These are phyloP conservation scores for Flueggea neowawraea DNA, from an alignment of 441 rosid genomes.

Conservation along the genomic window DNA sequence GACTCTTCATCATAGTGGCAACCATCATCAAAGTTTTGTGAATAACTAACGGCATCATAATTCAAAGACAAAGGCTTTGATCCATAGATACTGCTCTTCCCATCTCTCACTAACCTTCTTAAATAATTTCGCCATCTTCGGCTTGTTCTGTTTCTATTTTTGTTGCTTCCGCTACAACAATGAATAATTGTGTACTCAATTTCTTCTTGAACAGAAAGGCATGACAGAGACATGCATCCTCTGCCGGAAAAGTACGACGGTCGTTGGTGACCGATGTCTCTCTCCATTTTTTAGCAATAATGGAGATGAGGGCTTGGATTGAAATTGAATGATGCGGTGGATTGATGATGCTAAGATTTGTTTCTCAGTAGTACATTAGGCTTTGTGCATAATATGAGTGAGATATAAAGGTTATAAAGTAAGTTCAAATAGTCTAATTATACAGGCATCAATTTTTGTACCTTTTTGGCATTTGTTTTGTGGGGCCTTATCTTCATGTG, in stretches of 20 bases:
- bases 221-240: slow-evolving; percentile 47
- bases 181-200: slow-evolving; percentile 43
- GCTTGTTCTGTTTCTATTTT: slow-evolving; percentile 9
- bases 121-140: slow-evolving; percentile 48
- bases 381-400: too few relatives aligned
- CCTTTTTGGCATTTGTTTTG: too few relatives aligned
- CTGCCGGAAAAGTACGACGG: slow-evolving; percentile 23
- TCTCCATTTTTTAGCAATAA: slow-evolving; percentile 29
- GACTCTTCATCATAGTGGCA: slow-evolving; percentile 25
- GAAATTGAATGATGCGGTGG: too few relatives aligned
- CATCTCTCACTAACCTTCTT: slow-evolving; percentile 42
- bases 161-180: slow-evolving; percentile 4
- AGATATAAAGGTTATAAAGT: too few relatives aligned
- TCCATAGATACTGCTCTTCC: slow-evolving; percentile 31
- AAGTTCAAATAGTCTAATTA: too few relatives aligned
- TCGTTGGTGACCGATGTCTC: slow-evolving; percentile 22
- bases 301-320: neutral
- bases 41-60: slow-evolving; percentile 74
- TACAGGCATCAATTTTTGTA: too few relatives aligned
- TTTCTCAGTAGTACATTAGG: too few relatives aligned
- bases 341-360: too few relatives aligned
- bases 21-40: slow-evolving; percentile 77
- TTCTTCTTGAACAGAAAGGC: slow-evolving; percentile 45
- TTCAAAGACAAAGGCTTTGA: slow-evolving; percentile 54
- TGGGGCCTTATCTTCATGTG: too few relatives aligned